Conservation (phyloP, 805 yeast species). For the Ogataea nonfermentans region DNA sequence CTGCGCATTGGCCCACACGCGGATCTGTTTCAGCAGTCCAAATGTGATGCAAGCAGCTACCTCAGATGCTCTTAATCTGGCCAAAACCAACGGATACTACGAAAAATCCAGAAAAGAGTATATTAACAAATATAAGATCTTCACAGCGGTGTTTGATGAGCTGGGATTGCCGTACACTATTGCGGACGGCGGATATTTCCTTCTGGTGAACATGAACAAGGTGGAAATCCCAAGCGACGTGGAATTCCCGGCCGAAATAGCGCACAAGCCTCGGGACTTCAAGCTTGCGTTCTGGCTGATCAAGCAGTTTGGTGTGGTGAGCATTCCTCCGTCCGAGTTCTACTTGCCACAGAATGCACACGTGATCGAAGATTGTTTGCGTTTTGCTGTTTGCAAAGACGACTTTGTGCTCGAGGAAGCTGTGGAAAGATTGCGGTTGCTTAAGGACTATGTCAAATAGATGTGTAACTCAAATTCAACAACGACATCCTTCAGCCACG, state of each 20-base stretch:
- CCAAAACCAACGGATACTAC: constrained; percentile 65
- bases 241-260: constrained; percentile 66
- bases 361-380: constrained; percentile 77
- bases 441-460: constrained; percentile 56
- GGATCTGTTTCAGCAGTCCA: constrained; percentile 90
- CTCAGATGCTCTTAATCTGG: constrained; percentile 68
- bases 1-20: constrained; percentile 85
- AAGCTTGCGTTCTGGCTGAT: constrained; percentile 90
- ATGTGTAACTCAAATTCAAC: constrained; percentile 23
- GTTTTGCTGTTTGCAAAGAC: constrained; percentile 97
- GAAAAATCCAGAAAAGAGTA: constrained; percentile 67
- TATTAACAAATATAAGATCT: constrained; percentile 65
- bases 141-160: constrained; percentile 79
- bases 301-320: constrained; percentile 88
- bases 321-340: constrained; percentile 98
- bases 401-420: constrained; percentile 80
- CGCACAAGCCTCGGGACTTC: constrained; percentile 76
- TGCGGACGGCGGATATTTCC: constrained; percentile 93
- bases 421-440: constrained; percentile 64
- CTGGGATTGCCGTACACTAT: constrained; percentile 83
- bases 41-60: constrained; percentile 92
- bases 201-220: constrained; percentile 82
- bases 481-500: constrained; percentile 38
- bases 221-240: constrained; percentile 69
- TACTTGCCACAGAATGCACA: constrained; percentile 67